Evolutionary conservation across 2,329 filamentous ascomycete species (phyloP).

Genomic region (Onygena corvina): DNA sequence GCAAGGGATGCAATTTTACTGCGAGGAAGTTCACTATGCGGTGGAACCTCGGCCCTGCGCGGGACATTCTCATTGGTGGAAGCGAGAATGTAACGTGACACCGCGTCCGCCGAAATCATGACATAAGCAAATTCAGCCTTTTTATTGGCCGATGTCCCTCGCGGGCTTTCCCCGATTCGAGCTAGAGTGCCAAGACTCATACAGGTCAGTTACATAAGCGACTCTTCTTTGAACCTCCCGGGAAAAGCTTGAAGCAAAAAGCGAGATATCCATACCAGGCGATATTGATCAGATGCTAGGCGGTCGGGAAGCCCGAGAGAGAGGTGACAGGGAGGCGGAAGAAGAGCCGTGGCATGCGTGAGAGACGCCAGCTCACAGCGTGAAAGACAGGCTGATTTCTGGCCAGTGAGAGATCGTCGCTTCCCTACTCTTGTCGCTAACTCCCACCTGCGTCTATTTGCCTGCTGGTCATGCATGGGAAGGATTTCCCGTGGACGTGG

Average conservation of each 20-base stretch:
- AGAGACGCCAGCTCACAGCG: background rate
- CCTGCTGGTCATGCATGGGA: too few species aligned
- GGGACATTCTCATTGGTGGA: background rate
- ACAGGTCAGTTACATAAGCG: background rate
- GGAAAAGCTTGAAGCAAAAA: constrained; percentile 1
- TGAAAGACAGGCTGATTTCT: background rate
- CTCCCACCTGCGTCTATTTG: background rate
- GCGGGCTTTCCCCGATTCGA: background rate
- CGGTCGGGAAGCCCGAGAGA: background rate
- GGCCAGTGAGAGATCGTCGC: background rate
- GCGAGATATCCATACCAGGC: background rate
- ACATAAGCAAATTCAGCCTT: background rate
- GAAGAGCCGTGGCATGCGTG: background rate
- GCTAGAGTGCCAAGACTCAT: background rate
- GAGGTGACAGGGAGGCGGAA: background rate
- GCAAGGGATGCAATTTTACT: background rate
- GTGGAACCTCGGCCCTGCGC: constrained; percentile 2
- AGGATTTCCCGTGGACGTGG: background rate
- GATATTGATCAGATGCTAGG: background rate
- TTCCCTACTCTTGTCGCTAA: background rate
- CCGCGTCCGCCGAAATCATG: background rate
- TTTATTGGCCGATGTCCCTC: background rate
- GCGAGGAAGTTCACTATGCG: background rate
- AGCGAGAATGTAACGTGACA: background rate
- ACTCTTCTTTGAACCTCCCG: background rate